Base-by-base conservation (phyloP, 257 asterid genomes). In the Parsonsia alboflavescens region DNA sequence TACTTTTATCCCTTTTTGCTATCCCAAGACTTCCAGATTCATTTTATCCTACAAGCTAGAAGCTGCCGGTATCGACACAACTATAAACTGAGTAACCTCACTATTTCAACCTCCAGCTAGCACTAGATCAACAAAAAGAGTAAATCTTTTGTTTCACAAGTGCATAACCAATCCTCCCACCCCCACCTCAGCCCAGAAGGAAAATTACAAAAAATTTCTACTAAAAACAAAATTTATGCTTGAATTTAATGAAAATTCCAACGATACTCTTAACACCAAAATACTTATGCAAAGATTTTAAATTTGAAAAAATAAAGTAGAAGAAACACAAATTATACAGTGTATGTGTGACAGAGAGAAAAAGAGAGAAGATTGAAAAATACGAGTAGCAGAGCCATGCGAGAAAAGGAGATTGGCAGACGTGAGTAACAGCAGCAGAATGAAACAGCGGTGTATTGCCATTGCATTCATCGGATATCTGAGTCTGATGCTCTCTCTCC, bases 301-400 rank as follows among this genome's bases (percentile, higher is more conserved):
- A 36, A 33, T 64, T 64, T 19, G 36, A 5, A 64, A 36, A 36
- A 16, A 12, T 6, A 50, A 50, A 50, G 13, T 11, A 61, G 13
- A 61, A 24, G 33, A 33, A 30, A 33, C 39, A 44, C 22, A 62
- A 62, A 8, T 2, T 21, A n/a, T n/a, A 56, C 62, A 1, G 62
- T 7, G 7, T 3, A 15, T 50, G 16, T 4, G 0, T 12, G 63
- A n/a, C 3, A 44, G 13, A 49, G 8, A 70, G 17, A 21, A 24
- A 59, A 24, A 59, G 65, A 56, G 36, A 21, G 44, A 46, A 19
- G 46, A 42, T 22, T 4, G 4, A 28, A 2, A 17, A 19, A 41
- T 53, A 71, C 44, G 65, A 30, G 73, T 41, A 80, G 81, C 70
- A 49, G 73, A 65, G 68, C 66, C 73, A 46, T 42, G 71, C 1